Percentiles rank a stretch among this genome's conserved stretches.
phyloP scores from a whole-genome alignment of 768 basidiomycete genomes.

The Kwoniella sp. region DNA sequence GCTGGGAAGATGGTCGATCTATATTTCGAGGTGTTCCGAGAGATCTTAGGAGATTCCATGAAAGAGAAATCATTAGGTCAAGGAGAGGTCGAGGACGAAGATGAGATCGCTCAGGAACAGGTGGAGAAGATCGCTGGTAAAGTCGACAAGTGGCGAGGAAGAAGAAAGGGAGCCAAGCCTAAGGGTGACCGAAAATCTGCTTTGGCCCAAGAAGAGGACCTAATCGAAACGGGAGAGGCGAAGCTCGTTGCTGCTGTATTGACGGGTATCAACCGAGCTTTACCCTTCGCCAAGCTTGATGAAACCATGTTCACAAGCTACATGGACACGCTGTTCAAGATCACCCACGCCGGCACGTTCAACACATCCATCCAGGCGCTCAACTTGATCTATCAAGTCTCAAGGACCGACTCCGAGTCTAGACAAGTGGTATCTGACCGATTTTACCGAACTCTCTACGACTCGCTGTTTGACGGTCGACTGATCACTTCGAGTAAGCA shows the following conservation, averaged over 20 bases:
- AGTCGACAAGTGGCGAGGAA: constrained; percentile 57
- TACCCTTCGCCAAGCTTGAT: constrained; percentile 86
- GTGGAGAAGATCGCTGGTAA: constrained; percentile 58
- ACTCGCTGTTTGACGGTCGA: constrained; percentile 80
- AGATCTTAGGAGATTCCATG: constrained; percentile 69
- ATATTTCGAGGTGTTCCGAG: constrained; percentile 93
- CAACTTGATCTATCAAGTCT: constrained; percentile 80
- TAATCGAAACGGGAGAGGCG: constrained; percentile 76
- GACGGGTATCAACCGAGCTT: constrained; percentile 89
- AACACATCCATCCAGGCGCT: constrained; percentile 93
- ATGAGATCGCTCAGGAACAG: constrained; percentile 51
- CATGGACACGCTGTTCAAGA: constrained; percentile 88
- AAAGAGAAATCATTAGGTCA: constrained; percentile 26
- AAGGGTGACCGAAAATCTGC: constrained; percentile 51
- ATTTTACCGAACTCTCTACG: constrained; percentile 76
- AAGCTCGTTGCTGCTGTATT: constrained; percentile 85
- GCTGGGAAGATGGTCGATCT: constrained; percentile 78
- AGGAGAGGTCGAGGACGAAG: constrained; percentile 41
- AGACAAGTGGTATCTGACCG: constrained; percentile 57
- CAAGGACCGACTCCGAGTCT: constrained; percentile 27
- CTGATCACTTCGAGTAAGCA: constrained; percentile 84
- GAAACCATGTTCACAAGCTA: constrained; percentile 77
- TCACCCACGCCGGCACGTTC: constrained; percentile 94
- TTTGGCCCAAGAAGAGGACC: constrained; percentile 50
- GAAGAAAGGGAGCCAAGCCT: constrained; percentile 49